Evolutionary conservation across 257 asterid species (phyloP), one percentile per base, ranked within the genome.

Genomic region (Fraxinus excelsior): DNA sequence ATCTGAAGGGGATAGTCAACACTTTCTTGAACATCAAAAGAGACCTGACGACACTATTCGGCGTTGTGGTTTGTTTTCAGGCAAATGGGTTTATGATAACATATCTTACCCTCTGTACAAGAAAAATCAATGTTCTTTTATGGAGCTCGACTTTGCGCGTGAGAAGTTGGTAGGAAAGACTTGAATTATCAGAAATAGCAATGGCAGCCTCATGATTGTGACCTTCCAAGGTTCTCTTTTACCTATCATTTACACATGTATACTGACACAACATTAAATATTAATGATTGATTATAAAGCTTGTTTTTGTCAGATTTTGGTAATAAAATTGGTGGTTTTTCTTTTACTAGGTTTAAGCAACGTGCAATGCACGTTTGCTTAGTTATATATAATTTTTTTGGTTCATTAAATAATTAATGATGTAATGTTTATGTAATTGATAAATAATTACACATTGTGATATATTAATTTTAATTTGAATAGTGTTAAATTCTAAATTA

Each of bases 161-260:
- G 28, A 26, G 28, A 26, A 26, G 28, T 29, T 29, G 32, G 32
- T 29, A 29, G 32, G 32, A 29, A 29, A 29, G 32, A 85, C 51
- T 65, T 79, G 80, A 44, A 77, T 23, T 82, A 71, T 73, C 86
- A 82, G 31, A n/a, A 74, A 5, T 82, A 86, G 88, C 82, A 79
- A 16, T 85, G 88, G 88, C 84, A 85, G 56, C 86, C 86, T 62
- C 35, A 74, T 68, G 8, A 80, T 1, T 85, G 86, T 53, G 78
- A 85, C 65, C 78, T 87, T 70, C 88, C 90, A 62, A 84, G 82
- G 90, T 86, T 67, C 67, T 13, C 29, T 4, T 23, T 7, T 58
- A 21, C n/a, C 35, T 10, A 23, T 46, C 32, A 5, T 6, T 11
- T 42, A 26, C 37, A n/a, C 29, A n/a, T 71, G 0, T 21, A 8